Base-by-base conservation (phyloP, 495 filamentous ascomycete genomes). In the Penicillium flavigenum region DNA sequence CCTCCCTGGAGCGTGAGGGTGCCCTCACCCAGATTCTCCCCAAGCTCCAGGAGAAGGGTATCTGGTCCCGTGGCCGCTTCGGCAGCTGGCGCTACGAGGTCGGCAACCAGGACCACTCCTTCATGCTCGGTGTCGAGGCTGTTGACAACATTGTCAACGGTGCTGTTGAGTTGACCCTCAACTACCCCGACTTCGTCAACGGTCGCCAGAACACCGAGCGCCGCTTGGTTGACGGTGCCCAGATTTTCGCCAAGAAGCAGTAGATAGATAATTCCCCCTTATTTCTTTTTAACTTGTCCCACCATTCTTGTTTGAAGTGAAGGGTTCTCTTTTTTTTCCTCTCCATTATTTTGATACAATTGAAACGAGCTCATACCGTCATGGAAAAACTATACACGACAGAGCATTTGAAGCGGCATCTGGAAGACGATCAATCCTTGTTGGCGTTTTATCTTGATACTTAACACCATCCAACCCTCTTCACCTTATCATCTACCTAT, bases 151-250 rank as follows among this genome's bases (percentile, higher is more conserved):
- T 99, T 71, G 86, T 96, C 68, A 93, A 89, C 75, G 94, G 94
- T 62, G 89, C 89, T 3, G 89, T 92, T 58, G 94, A 99, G 81
- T 77, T 98, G 72, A 99, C 94, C 53, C 85, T 98, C 64, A 97
- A 99, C 82, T 96, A 98, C 77, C 95, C 95, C 45, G 95, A 99
- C 77, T 97, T 98, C 72, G 93, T 99, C 78, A 99, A 99, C 78
- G 79, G 83, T 51, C 81, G 94, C 63, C 76, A 87, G 66, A 98
- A 98, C 79, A 85, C 78, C 9, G 94, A 98, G 84, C 83, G 94
- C 61, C 82, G 92, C 51, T 83, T 98, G 61, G 81, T 88, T 32
- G 92, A 96, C 61, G 87, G 88, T 59, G 83, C 84, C 57, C 86
- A 88, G 73, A 66, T 76, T 54, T 87, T 86, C 59, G 76, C 75